Conservation (phyloP, 1,284 basidiomycete genomes). For the Trichosporon sp. region DNA sequence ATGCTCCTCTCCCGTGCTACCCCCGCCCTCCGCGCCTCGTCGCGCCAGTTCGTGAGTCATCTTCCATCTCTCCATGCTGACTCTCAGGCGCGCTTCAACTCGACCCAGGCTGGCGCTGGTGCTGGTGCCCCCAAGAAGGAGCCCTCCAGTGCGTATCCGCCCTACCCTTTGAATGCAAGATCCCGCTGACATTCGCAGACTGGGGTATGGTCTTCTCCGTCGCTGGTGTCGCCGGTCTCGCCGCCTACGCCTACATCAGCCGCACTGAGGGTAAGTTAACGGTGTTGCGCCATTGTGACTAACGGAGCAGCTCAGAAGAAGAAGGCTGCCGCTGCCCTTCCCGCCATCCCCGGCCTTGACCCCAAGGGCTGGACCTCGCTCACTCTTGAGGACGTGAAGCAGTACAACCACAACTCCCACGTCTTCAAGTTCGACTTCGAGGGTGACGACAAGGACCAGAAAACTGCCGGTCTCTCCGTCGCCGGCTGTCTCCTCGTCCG, state of each 20-base stretch:
- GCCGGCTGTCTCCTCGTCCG: conserved; percentile 63
- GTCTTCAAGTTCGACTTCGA: conserved; percentile 85
- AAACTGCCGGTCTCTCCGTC: conserved; percentile 68
- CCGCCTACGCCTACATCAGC: conserved; percentile 49
- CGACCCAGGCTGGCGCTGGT: conserved; percentile 6
- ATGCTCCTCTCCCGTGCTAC: conserved; percentile 29
- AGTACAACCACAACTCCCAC: conserved; percentile 91
- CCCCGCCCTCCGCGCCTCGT: conserved; percentile 29
- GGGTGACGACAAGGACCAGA: conserved; percentile 65
- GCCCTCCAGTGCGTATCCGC: not conserved
- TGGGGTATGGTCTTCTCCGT: conserved; percentile 29
- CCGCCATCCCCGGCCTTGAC: conserved; percentile 35
- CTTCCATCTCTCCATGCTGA: not conserved
- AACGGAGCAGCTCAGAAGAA: conserved; percentile 17
- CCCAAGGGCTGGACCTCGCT: conserved; percentile 59
- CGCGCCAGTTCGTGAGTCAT: conserved; percentile 25
- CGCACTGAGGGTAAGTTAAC: conserved; percentile 30
- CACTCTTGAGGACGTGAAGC: conserved; percentile 77
- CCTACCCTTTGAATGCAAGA: no score
- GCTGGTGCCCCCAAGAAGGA: conserved; percentile 7
- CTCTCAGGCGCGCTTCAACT: conserved; percentile 19
- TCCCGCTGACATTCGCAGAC: conserved; percentile 2
- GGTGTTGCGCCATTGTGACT: not conserved
- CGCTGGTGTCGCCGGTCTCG: conserved; percentile 37
- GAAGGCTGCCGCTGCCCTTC: conserved; percentile 30